Evolutionary conservation across 2,329 filamentous ascomycete genomes (phyloP), one percentile per base, ranked within the genome.

Genomic region (Colletotrichum spinosum): DNA sequence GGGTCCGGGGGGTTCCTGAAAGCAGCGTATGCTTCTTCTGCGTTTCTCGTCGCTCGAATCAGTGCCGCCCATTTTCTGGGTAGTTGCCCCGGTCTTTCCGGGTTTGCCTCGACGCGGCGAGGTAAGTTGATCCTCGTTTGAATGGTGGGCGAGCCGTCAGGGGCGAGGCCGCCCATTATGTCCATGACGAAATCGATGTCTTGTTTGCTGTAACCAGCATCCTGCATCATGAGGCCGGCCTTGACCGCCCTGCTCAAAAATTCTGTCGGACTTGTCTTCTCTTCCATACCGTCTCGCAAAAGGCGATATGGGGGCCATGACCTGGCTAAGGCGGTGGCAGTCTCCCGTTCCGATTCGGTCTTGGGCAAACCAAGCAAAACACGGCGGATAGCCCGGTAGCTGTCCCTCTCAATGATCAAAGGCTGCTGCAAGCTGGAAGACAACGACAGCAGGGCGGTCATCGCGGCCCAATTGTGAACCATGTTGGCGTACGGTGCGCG

Each of bases 231-330:
- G 44, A 81, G 75, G 6, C 87, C 83, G 1, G 85, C 86, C 64
- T 79, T 80, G 8, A 85, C 79, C 45, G 82, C 82, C 57, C 87
- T 80, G 60, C 86, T 87, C 68, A 82, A 78, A 64, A 85, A 84
- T 34, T 88, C 84, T 49, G 85, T 80, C 1, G 77, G 77, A 6
- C 80, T 79, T 55, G 81, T 79, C 55, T 77, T 79, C 68, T 88
- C 87, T 71, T 90, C 88, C 67, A 86, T 83, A 1, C 87, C 88
- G 70, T 90, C 85, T 62, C 84, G 81, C 10, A 84, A 80, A 42
- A 81, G 78, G 59, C 86, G 77, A 74, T 88, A 90, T 0, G 88
- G 88, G 9, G 88, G 88, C 88, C 88, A 90, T 2, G 80, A 81
- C 54, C 82, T 79, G 2, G 79, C 77, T 60, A 87, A 81, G 35